Evolutionary conservation across 176 grass and related monocot species (phyloP), one percentile per base, ranked within the genome.

Genomic region (Musa acuminata): DNA sequence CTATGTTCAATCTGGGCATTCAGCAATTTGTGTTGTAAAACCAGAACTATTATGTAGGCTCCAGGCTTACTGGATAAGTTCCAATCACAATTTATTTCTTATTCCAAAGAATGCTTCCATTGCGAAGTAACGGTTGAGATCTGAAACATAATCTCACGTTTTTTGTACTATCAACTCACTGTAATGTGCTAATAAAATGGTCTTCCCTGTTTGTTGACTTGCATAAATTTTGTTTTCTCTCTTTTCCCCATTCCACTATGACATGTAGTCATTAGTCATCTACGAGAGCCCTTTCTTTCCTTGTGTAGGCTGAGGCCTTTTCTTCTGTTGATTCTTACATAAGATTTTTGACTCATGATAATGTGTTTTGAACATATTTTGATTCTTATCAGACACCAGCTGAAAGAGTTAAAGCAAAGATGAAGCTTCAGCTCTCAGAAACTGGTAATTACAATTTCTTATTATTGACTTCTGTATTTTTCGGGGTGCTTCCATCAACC

Each of bases 341-440:
- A 59, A 23, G 13, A 13, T 11, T 63, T 49, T 62, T 48, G 21
- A 71, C n/a, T 49, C 3, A 12, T 72, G 16, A 62, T 73, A 0
- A 63, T 60, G 12, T 72, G 48, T 63, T 80, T 21, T 49, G 4
- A 43, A 51, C 5, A 59, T 14, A 23, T 17, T 19, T 64, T 52
- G 26, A 62, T 74, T 75, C 78, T 71, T 76, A 76, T 75, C 87
- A 98, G 94, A 93, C 87, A 12, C 87, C 94, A 63, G 83, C 90
- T 71, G 94, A 98, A 75, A 87, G 72, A 67, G 94, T 98, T 19
- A 98, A 98, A 85, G 94, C 87, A 73, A 98, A 98, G 82, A 93
- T 89, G 90, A 97, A 97, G 74, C 84, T 91, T 81, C 94, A 98
- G 75, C 87, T 98, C 67, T 91, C 90, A 73, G 87, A 91, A 80